phyloP scores from a whole-genome alignment of 164 flowering plant genomes.

The Hamamelis virginiana region DNA sequence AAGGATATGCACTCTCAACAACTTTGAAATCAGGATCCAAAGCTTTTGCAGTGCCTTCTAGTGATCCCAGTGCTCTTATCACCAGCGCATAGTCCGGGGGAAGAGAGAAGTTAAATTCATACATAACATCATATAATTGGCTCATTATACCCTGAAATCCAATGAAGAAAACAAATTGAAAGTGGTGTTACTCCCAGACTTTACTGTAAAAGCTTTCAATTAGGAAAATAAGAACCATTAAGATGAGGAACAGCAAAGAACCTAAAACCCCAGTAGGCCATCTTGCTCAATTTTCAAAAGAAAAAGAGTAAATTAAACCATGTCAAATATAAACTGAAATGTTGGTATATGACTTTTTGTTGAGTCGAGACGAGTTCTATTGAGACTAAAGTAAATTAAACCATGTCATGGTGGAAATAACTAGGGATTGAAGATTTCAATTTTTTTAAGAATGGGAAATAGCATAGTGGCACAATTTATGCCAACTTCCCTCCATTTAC shows the following conservation, averaged over 20 bases:
- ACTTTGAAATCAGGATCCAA: conserved; percentile 90
- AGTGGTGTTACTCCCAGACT: not conserved
- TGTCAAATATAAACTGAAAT: too few species aligned
- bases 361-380: too few species aligned
- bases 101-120: conserved; percentile 82
- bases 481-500: not conserved
- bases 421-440: too few species aligned
- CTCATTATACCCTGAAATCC: conserved; percentile 72
- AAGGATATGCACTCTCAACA: conserved; percentile 94
- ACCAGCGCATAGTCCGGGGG: conserved; percentile 97
- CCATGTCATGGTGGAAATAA: too few species aligned
- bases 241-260: too few species aligned
- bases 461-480: not conserved
- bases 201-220: not conserved
- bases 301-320: not conserved
- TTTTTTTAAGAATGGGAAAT: not conserved
- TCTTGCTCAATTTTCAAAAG: not conserved
- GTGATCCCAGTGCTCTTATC: conserved; percentile 87
- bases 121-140: conserved; percentile 90
- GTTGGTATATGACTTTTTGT: too few species aligned
- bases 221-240: not conserved
- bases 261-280: too few species aligned
- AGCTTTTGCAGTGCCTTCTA: conserved; percentile 96
- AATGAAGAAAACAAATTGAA: conserved; percentile 3
- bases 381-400: too few species aligned